A percentile compares a stretch with the other conserved stretches of the same genome.
phyloP scores from a whole-genome alignment of 164 flowering plant genomes.

The Tetrastigma voinierianum region DNA sequence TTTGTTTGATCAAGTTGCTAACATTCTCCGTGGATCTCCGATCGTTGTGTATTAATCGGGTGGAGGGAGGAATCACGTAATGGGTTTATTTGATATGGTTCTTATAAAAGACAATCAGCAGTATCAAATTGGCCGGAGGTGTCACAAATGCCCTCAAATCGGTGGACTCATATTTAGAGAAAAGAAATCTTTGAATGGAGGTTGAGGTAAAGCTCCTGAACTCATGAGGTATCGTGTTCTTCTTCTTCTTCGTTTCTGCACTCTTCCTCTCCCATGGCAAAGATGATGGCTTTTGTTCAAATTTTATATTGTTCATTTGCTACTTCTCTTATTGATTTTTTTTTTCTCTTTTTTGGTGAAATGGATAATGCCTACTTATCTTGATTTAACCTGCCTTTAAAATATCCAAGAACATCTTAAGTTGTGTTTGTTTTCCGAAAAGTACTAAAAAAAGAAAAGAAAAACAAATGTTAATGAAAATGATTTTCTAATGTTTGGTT shows the following conservation, averaged over 20 bases:
- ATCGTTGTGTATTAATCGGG: conserved; percentile 84
- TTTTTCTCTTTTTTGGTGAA: neutral
- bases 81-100: conserved; percentile 98
- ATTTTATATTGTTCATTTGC: neutral
- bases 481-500: no score
- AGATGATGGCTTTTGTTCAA: neutral
- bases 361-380: no score
- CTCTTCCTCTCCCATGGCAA: no score
- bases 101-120: no score
- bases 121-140: conserved; percentile 87
- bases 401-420: neutral
- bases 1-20: conserved; percentile 8
- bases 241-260: no score
- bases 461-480: no score
- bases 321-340: neutral
- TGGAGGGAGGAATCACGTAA: conserved; percentile 92
- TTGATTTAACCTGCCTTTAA: neutral
- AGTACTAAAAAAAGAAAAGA: no score
- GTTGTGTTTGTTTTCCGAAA: no score
- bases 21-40: neutral
- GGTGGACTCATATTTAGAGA: conserved; percentile 67
- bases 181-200: conserved; percentile 72
- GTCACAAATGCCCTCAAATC: conserved; percentile 66
- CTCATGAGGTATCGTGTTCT: neutral
- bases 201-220: conserved; percentile 63